Evolutionary conservation across 2,329 filamentous ascomycete genomes (phyloP), one percentile per base, ranked within the genome.

Genomic region (Talaromyces sp.): DNA sequence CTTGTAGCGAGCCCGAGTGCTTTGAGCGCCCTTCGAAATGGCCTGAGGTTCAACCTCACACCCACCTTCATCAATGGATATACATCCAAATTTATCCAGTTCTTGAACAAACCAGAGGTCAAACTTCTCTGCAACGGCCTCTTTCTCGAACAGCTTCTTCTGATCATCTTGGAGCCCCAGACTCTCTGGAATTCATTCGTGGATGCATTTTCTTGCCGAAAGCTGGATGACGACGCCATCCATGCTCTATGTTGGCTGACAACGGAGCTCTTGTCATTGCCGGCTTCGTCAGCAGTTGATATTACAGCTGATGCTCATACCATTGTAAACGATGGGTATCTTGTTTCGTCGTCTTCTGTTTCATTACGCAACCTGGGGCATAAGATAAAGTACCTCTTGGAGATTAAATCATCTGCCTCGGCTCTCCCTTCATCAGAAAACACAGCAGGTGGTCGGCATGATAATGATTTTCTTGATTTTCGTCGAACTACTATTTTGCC

Each of bases 391-490:
- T 72, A 81, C 55, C 62, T 73, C 12, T 60, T 81, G 0, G 63
- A 69, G 4, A 66, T 72, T 54, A 71, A 66, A 51, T 66, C 67
- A 5, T 67, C 68, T 18, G 42, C 56, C 6, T 31, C 44, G 2
- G 6, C 57, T 33, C 9, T 33, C 28, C 12, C 23, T 5, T 12
- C 40, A 59, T 59, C 30, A 5, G 44, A 36, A 40, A 9, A 59
- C n/a, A 47, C 53, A 27, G 51, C 51, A 0, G 89, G 89, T 0
- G 88, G 88, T 0, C 82, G 89, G 0, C 89, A 93, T 65, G 87
- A 92, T 71, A 93, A 93, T 59, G 89, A 92, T 66, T 83, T 83
- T 68, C 76, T 68, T 1, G 80, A 90, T 65, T 87, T 87, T 66
- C 80, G 84, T 0, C 63, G 85, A 0, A 85, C 91, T 36, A 75